Evolutionary conservation across 2,329 filamentous ascomycete genomes (phyloP), one percentile per base, ranked within the genome.

Genomic region (Cordyceps cicadae): DNA sequence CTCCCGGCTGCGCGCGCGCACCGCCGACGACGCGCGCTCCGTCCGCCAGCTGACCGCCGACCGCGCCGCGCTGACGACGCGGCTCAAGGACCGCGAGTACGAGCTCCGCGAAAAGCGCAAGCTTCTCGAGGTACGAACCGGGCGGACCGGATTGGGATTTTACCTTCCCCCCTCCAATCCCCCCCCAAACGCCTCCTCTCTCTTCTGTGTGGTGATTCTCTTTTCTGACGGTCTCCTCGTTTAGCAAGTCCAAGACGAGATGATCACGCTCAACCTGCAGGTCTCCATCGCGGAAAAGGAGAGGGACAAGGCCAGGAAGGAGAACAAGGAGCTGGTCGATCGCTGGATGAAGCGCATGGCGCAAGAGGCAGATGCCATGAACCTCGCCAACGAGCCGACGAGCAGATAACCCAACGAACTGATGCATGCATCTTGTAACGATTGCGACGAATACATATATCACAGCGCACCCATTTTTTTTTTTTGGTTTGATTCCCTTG

Each of bases 311-410:
- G 77, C 96, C 64, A 84, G 86, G 70, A 81, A 80, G 62, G 94
- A 97, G 72, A 97, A 97, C 70, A 87, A 90, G 70, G 89, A 96
- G 66, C 79, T 99, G 60, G 86, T 97, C 58, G 88, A 92, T 71
- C 82, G 94, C 59, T 97, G 92, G 91, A 92, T 97, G 88, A 86
- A 85, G 70, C 81, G 88, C 64, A 94, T 94, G 83, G 88, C 87
- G 4, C 83, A 87, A 70, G 92, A 97, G 76, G 93, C 90, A 12
- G 89, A 94, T 60, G 87, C 84, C 64, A 92, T 96, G 87, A 97
- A 97, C 69, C 73, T 79, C 55, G 79, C 81, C 63, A 85, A 83
- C 69, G 82, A 85, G 65, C 76, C 74, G 19, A 67, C 19, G 9
- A 46, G 34, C 9, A 29, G 45, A 21, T 60, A 32, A 54, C 19